Evolutionary conservation across 257 asterid genomes (phyloP).

Genomic region (Orobanche coerulescens): DNA sequence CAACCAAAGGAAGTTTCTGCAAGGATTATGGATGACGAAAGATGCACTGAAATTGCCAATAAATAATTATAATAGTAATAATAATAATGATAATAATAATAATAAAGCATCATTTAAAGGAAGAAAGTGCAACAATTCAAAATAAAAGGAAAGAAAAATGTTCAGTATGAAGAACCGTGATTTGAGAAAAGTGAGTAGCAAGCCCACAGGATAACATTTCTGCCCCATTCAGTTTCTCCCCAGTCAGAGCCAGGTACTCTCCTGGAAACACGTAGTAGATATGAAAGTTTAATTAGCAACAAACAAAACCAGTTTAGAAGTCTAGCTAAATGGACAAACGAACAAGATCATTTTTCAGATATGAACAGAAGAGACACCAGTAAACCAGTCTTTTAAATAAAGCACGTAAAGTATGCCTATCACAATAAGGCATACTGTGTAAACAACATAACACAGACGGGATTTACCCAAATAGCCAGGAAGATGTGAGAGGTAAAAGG

Average conservation of each 20-base stretch:
- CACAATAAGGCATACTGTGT: background rate
- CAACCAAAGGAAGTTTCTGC: conserved; percentile 80
- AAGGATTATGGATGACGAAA: conserved; percentile 16
- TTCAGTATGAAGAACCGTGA: conserved; percentile 32
- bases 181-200: conserved; percentile 70
- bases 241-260: conserved; percentile 88
- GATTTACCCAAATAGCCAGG: conserved; percentile 83
- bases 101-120: background rate
- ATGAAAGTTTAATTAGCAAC: conserved; percentile 12
- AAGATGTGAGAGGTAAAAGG: conserved; percentile 85
- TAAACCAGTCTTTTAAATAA: background rate
- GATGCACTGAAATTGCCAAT: conserved; percentile 5
- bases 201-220: conserved; percentile 95
- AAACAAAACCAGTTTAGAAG: background rate
- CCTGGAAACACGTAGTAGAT: conserved; percentile 39
- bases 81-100: too few species aligned
- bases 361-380: background rate
- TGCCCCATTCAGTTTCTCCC: conserved; percentile 71
- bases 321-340: background rate
- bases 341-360: background rate
- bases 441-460: conserved; percentile 4
- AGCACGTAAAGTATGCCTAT: background rate
- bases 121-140: conserved; percentile 9
- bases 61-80: background rate
- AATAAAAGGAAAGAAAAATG: conserved; percentile 11